Percentiles rank a stretch among this genome's conserved stretches.
These are phyloP conservation scores for Auricularia heimuer DNA, from an alignment of 768 basidiomycete species.

Conservation along the genomic window DNA sequence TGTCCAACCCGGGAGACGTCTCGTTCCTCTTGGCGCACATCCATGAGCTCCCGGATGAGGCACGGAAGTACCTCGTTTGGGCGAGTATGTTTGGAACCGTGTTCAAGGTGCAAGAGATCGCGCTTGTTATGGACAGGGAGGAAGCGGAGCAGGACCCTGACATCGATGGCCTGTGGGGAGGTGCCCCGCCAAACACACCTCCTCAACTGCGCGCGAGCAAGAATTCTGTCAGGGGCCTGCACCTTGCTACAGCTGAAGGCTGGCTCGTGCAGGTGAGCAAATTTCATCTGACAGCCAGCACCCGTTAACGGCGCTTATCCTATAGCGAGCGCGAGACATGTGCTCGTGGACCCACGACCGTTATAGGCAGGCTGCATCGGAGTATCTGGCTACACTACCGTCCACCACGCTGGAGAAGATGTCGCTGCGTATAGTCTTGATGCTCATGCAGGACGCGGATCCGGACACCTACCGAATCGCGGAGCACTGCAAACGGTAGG, in stretches of 20 bases:
- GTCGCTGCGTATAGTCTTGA: constrained; percentile 60
- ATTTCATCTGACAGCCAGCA: not conserved
- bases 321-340: constrained; percentile 53
- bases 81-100: constrained; percentile 65
- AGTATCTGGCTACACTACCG: constrained; percentile 43
- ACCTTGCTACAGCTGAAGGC: constrained; percentile 57
- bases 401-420: constrained; percentile 47
- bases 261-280: constrained; percentile 47
- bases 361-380: constrained; percentile 62
- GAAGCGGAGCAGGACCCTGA: constrained; percentile 31
- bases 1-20: constrained; percentile 49
- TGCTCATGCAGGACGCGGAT: constrained; percentile 56
- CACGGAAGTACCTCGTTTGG: constrained; percentile 58
- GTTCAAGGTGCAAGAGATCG: constrained; percentile 66
- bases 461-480: constrained; percentile 60
- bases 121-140: constrained; percentile 66
- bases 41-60: constrained; percentile 51
- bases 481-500: constrained; percentile 22
- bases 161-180: not conserved
- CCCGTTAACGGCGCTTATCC: not conserved
- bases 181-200: not conserved
- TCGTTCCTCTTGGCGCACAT: constrained; percentile 51
- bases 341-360: constrained; percentile 67
- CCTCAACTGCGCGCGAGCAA: not conserved
- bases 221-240: constrained; percentile 57